Base-by-base conservation (phyloP, 345 rosid species). In the Syzygium jambos region DNA sequence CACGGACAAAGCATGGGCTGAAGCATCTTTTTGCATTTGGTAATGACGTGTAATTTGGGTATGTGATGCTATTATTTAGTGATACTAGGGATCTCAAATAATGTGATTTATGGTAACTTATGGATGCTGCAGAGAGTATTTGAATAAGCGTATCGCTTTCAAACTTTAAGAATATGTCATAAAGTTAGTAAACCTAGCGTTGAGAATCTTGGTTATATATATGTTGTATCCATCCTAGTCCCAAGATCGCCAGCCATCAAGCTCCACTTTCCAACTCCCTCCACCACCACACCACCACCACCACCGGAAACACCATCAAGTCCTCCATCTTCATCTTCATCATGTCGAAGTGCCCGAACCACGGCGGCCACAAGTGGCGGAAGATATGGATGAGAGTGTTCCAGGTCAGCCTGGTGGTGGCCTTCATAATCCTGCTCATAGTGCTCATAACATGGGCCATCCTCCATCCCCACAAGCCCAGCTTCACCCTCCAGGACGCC, bases 401-500 rank as follows among this genome's bases (percentile, higher is more conserved):
- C 82, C 30, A 85, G 82, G 77, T 56, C 29, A 68, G 85, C 78
- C 77, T 59, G 46, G 80, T 80, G 34, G 52, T 86, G 78, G 25
- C 86, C 65, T 63, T 88, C 86, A 78, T 88, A 77, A 10, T 88
- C 85, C 87, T 88, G 52, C 30, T 88, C 61, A 59, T 86, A 17
- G 59, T 80, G 53, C 85, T 88, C n/a, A 22, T 88, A 29, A 85
- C 80, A 6, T 85, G 87, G 85, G 89, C 89, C 23, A 51, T 85
- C 78, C 87, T 88, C 52, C 89, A 80, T 27, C 89, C 89, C 53
- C 87, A 57, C 57, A 86, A 88, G 83, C 89, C 89, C 38, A 52
- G 86, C 27, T 88, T 88, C 52, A 65, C 78, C 83, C 86, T 88
- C 65, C 89, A 88, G 57, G 89, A 88, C 87, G 87, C 89, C 61